Base-by-base conservation (phyloP, 2,329 filamentous ascomycete genomes). In the Dactylellina drechsleri region DNA sequence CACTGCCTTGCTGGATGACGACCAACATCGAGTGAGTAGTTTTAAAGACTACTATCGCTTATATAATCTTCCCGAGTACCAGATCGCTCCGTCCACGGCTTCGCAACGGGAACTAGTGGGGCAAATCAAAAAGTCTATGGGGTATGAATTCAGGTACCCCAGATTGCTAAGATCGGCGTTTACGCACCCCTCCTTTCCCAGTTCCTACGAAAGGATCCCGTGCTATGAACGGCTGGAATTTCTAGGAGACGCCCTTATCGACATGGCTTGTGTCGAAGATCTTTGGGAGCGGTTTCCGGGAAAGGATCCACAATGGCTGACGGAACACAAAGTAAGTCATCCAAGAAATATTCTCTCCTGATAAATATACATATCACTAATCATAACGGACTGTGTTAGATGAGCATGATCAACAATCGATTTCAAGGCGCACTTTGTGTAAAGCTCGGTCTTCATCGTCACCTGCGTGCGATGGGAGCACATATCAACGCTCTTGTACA, bases 341-440 rank as follows among this genome's bases (percentile, higher is more conserved):
- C 4, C 23, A n/a, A 26, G 16, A 16, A 20, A 52, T n/a, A 15
- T 26, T 59, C 26, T 47, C 36, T 28, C 8, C 13, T 18, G 53
- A 20, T 26, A 28, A 6, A 60, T 40, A n/a, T n/a, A n/a, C n/a
- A n/a, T 49, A 12, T 47, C 4, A 53, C 36, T 58, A 58, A 58
- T 10, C 6, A 59, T 36, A 59, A 76, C 49, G 65, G 40, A 5
- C 7, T 15, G 20, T 53, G 41, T 49, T 73, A 85, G 83, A 97
- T 96, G 89, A 92, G 93, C n/a, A 97, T 99, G 92, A 93, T 95
- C 0, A 95, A 92, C 62, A 99, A 99, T 83, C 93, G 93, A 75
- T 99, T 98, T 80, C 86, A 97, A 0, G 92, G 91, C 0, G 92
- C 89, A 16, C 84, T 98, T 2, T 91, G 91, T 72, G 92, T 96